Base-by-base conservation (phyloP, 2,329 filamentous ascomycete genomes). In the Cordyceps sp. region DNA sequence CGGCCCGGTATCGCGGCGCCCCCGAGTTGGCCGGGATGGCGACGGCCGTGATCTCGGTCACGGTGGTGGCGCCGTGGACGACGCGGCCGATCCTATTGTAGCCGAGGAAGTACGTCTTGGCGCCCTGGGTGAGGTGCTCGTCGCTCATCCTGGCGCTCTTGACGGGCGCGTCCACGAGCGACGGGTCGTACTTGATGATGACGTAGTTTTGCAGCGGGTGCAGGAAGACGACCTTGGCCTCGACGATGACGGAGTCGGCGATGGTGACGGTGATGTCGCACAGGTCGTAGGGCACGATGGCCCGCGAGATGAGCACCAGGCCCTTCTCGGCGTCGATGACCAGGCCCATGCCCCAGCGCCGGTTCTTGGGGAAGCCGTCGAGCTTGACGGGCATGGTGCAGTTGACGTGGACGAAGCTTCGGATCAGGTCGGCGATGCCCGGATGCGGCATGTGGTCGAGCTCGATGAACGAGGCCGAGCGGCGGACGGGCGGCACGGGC, bases 251-350 rank as follows among this genome's bases (percentile, higher is more conserved):
- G 4, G 86, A 93, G 53, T 98, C 90, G 17, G 90, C 90, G 44
- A 98, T 92, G 12, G 90, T 96, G 45, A 98, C 73, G 28, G 80
- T 85, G 43, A 98, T 92, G 48, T 98, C 90, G 56, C 88, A 96
- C 22, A 98, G 72, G 52, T 98, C 85, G 49, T 94, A 94, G 3
- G 90, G 90, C 15, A 98, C 81, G 40, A 94, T 84, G 2, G 92
- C 88, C 48, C 90, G 66, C 2, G 90, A 96, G 33, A 96, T 88
- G 37, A 96, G 71, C 6, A 98, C 90, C 14, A 98, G 66, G 14
- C 90, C 90, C 59, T 94, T 88, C 37, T 92, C 84, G 1, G 92
- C 90, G 55, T 98, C 90, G 39, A 98, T 82, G n/a, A 98, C 88
- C 24, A 98, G 62, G 25, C 90, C 90, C 65, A 93, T 94, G 1